Base-by-base conservation (phyloP, 345 rosid species). In the Citrus trifoliata region DNA sequence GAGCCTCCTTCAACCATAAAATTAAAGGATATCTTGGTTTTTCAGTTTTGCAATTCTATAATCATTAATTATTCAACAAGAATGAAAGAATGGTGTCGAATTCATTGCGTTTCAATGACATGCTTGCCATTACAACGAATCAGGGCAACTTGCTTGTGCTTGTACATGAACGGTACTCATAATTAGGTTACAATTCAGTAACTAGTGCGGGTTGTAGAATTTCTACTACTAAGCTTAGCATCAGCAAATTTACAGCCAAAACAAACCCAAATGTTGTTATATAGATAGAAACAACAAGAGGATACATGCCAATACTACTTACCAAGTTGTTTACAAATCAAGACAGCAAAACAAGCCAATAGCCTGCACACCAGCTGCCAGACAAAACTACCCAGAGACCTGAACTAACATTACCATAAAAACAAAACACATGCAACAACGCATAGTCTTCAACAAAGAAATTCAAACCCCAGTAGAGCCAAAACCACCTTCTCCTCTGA, bases 401-500 rank as follows among this genome's bases (percentile, higher is more conserved):
- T 19, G 0, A 37, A 24, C 60, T 10, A 30, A 38, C 13, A 25
- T 3, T 10, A 62, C 56, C 12, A 35, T 16, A 2, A 62, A 64
- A 27, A 18, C 28, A 46, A 24, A 61, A 21, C 21, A 69, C 40
- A 7, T 33, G 21, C 8, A 32, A 59, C 27, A 5, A 59, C 22
- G 5, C 70, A 35, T 22, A 5, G 7, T 19, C 32, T 25, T 64
- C 18, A 12, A 1, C 16, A 37, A 13, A 55, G 10, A 19, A 22
- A 7, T 60, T 87, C 77, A 88, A 33, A 90, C 85, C 1, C 97
- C 99, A 2, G 97, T 93, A 4, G 99, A 92, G 0, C 98, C 99
- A 33, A 95, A 95, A 35, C 97, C 96, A 1, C 93, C 97, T 40
- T 82, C 90, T 18, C 97, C 97, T 77, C 98, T 89, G 70, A 76